A percentile compares a stretch with the other conserved stretches of the same genome.
phyloP scores from a whole-genome alignment of 208 protist genomes.

The Herpetomonas tarakana region DNA sequence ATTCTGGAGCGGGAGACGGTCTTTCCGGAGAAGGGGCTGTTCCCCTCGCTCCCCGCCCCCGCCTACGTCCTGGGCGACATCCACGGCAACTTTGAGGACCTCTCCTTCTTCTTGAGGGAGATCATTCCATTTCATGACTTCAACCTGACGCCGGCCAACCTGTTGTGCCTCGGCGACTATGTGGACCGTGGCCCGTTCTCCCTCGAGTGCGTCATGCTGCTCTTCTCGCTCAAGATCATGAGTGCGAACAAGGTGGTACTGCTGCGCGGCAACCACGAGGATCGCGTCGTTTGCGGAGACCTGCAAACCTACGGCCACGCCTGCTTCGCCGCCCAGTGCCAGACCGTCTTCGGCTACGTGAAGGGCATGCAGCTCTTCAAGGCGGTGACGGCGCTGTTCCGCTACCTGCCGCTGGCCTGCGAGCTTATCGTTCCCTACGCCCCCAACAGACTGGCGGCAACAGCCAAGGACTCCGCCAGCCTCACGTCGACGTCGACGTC shows the following conservation, averaged over 20 bases:
- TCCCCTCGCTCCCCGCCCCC: constrained; percentile 50
- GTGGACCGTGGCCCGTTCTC: constrained; percentile 75
- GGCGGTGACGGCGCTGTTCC: constrained; percentile 63
- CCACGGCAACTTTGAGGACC: constrained; percentile 81
- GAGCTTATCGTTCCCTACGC: constrained; percentile 53
- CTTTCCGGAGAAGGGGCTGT: constrained; percentile 34
- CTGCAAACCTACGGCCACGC: constrained; percentile 53
- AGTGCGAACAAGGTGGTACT: constrained; percentile 60
- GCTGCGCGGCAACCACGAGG: constrained; percentile 88
- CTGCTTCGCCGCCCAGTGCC: constrained; percentile 70
- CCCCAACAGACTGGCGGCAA: constrained; percentile 19
- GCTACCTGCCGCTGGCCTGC: constrained; percentile 65
- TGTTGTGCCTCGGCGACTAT: constrained; percentile 71
- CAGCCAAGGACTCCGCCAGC: too few relatives aligned
- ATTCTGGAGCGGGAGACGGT: constrained; percentile 66
- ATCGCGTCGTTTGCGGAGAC: constrained; percentile 73
- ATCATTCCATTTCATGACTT: constrained; percentile 66
- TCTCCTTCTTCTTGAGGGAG: constrained; percentile 59
- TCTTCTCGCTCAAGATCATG: constrained; percentile 81
- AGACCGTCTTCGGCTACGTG: constrained; percentile 47
- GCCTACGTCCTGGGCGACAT: constrained; percentile 80
- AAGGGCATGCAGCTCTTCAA: constrained; percentile 54
- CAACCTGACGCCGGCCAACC: constrained; percentile 48
- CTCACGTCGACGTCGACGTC: not conserved
- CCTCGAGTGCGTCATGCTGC: constrained; percentile 61